A percentile compares a stretch with the other conserved stretches of the same genome.
Conservation (phyloP, 2,329 filamentous ascomycete genomes). For the Nemania sp. region DNA sequence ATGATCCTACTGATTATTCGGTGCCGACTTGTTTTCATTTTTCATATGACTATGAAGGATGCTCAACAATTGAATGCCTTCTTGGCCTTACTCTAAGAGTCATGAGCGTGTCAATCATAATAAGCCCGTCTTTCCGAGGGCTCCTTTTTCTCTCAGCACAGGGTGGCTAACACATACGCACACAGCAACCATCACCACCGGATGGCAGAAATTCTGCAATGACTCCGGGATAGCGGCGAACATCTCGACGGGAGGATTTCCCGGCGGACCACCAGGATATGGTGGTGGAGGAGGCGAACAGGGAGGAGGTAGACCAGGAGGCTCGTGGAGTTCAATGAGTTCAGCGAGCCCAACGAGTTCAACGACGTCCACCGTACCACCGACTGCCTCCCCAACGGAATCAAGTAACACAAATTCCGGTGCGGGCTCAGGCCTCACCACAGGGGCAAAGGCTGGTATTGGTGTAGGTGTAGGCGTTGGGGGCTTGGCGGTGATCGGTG, state of each 20-base stretch:
- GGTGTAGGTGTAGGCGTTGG: constrained; percentile 44
- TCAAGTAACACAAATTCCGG: not conserved
- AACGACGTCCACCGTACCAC: not conserved
- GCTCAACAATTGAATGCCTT: not conserved
- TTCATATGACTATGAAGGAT: not conserved
- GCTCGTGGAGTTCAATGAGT: too few species aligned
- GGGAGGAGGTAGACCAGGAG: too few species aligned
- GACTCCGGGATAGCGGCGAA: constrained; percentile 9
- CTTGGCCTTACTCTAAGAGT: too few species aligned
- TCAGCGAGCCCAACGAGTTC: constrained; percentile 1
- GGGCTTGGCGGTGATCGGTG: constrained; percentile 24
- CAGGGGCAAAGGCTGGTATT: constrained; percentile 33
- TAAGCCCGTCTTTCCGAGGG: too few species aligned
- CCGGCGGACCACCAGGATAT: too few species aligned
- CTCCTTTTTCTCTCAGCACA: too few species aligned
- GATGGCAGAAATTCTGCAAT: constrained; percentile 21
- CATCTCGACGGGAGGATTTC: not conserved
- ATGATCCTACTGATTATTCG: not conserved
- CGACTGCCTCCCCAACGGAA: constrained; percentile 3
- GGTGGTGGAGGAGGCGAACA: too few species aligned
- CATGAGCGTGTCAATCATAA: too few species aligned
- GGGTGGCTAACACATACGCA: constrained; percentile 8
- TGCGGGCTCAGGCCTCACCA: constrained; percentile 4
- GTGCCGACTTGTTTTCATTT: not conserved
- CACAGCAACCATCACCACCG: constrained; percentile 14